Evolutionary conservation across 768 basidiomycete genomes (phyloP), one percentile per base, ranked within the genome.

Genomic region (Mrakia blollopis): DNA sequence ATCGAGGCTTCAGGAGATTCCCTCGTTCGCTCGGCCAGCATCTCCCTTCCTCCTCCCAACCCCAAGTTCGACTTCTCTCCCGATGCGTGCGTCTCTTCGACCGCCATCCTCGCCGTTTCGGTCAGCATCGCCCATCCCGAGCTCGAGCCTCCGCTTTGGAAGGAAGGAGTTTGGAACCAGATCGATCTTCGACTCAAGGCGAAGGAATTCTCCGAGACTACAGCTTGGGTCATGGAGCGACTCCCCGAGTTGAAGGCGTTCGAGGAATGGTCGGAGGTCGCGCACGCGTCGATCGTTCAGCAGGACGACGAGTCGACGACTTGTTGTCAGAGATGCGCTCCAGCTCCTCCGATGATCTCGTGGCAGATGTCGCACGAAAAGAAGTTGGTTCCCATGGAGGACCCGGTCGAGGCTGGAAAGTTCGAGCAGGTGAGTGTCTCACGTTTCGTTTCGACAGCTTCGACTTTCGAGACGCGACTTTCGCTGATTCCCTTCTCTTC

Each of bases 131-230:
- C 62, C 23, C 62, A 35, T 32, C 62, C 62, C 62, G 62, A 63
- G n/a, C 62, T 32, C 30, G 62, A 63, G 32, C 62, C 62, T 6
- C 18, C 30, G 11, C 18, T 63, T 80, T 98, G 95, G 95, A 88
- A 91, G 8, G 86, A 85, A 41, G 89, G 87, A 18, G 78, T 80
- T 8, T 97, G 92, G 93, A 85, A 84, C 60, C 91, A 93, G 80
- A 89, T 98, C 62, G 93, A 96, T 83, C 91, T 92, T 80, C 86
- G 93, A 13, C 91, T 95, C 80, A 92, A 96, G 81, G 89, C 94
- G 5, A 85, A 87, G 16, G 80, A 82, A 16, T 90, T 89, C 0
- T 96, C 94, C 86, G 89, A 88, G 78, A 86, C 89, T 7, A 82
- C 96, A 23, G 91, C 93, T 2, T 98, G 95, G 94, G 84, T 97